A percentile compares a stretch with the other conserved stretches of the same genome.
Conservation (phyloP, 805 yeast genomes). For the Wickerhamiella qilinensis region DNA sequence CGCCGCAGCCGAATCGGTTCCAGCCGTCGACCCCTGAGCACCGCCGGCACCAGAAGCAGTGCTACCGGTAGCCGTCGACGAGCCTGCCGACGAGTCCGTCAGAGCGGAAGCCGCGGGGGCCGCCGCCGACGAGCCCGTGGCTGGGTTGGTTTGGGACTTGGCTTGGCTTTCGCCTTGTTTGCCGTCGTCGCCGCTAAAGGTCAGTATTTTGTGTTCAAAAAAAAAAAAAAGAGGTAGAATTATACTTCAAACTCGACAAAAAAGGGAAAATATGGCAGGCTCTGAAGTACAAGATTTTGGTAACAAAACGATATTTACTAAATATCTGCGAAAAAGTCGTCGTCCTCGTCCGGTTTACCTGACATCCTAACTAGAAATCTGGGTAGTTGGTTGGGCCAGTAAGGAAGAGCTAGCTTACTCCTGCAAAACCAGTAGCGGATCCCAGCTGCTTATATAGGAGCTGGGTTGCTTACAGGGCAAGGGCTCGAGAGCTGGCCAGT, state of each 20-base stretch:
- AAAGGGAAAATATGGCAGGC: slow-evolving; percentile 1
- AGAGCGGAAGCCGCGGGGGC: not conserved
- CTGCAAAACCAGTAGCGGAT: too few species aligned
- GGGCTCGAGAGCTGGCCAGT: too few species aligned
- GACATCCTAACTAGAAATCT: too few species aligned
- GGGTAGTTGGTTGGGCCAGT: too few species aligned
- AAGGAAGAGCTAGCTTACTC: too few species aligned
- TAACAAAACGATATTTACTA: slow-evolving; percentile 27
- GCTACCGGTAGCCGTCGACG: too few species aligned
- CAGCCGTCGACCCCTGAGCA: too few species aligned
- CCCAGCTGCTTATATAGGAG: too few species aligned
- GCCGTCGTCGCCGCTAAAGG: slow-evolving; percentile 22
- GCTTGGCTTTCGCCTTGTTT: slow-evolving; percentile 5
- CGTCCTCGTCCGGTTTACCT: slow-evolving; percentile 65
- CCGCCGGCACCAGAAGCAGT: too few species aligned
- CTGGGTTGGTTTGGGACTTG: slow-evolving; percentile 4
- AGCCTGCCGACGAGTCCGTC: not conserved
- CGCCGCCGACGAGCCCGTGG: not conserved
- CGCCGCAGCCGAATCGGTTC: not conserved
- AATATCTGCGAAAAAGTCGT: slow-evolving; percentile 84
- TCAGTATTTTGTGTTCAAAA: slow-evolving; percentile 16
- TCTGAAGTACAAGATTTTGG: too few species aligned
- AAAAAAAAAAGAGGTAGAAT: slow-evolving; percentile 1
- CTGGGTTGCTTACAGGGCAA: too few species aligned
- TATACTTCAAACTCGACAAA: not conserved